Evolutionary conservation across 805 yeast genomes (phyloP), one percentile per base, ranked within the genome.

Genomic region (Candida endomychidarum): DNA sequence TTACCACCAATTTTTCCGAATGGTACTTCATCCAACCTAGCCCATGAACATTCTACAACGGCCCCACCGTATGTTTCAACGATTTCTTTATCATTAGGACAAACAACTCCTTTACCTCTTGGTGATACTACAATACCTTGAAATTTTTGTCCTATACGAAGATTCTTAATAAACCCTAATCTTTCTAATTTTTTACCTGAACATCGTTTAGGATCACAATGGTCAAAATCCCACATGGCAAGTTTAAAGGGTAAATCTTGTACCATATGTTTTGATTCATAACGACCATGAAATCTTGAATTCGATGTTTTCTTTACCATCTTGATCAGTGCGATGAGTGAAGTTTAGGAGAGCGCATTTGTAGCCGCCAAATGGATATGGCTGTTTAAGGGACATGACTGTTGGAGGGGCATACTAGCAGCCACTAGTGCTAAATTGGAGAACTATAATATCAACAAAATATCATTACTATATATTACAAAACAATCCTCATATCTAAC

Each of bases 171-270:
- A 15, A 88, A 63, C 0, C 98, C 98, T 15, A 91, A 61, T 40
- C 98, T 72, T 54, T 88, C 96, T 21, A 93, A 70, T 58, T 89
- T 90, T 67, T 93, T 93, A 14, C 99, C 99, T 49, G 95, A 83
- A 59, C 99, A 93, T 57, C 97, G 75, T 57, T 93, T 93, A 1
- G 99, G 99, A 63, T 93, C 99, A 67, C 99, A 93, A 58, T 93
- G 99, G 50, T 90, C 96, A 57, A 93, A 93, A 60, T 93, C 99
- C 96, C 99, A 91, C 99, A 91, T 91, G 12, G 96, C 97, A 47
- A 90, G 61, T 54, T 87, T 89, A 23, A 84, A 83, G 1, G 95
- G 96, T 11, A 41, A 37, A 4, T 44, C 45, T 23, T 18, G 28
- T 8, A 28, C 12, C 3, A 30, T 3, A 20, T 28, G 30, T 34